Percentiles rank a stretch among this genome's conserved stretches.
Evolutionary conservation across 225 moss, liverwort and hornwort species (phyloP).

Genomic region (Anthoceros angustus): DNA sequence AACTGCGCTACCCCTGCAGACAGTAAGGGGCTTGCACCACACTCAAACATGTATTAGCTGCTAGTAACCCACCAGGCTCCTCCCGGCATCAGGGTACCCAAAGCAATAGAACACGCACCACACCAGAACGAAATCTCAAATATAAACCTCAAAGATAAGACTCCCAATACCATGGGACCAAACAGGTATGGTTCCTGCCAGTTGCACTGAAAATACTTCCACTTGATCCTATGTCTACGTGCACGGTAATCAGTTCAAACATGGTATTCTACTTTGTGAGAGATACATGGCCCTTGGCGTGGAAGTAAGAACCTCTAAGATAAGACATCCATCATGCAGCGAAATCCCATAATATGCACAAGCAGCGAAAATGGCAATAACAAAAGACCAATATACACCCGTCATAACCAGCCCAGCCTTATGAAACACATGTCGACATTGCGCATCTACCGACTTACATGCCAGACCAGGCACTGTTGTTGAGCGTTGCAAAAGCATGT

Average conservation of each 20-base stretch:
- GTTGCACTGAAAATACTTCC: too few relatives aligned
- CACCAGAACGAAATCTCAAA: too few relatives aligned
- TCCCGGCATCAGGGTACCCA: not conserved
- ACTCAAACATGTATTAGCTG: not conserved
- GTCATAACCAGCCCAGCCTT: conserved; percentile 1
- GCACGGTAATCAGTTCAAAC: too few relatives aligned
- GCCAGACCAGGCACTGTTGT: conserved; percentile 5
- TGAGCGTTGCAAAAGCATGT: conserved; percentile 1
- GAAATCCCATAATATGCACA: too few relatives aligned
- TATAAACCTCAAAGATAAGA: too few relatives aligned
- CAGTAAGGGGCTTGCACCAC: conserved; percentile 2
- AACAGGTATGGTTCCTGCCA: too few relatives aligned
- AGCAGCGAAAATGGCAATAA: not conserved
- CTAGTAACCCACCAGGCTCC: not conserved
- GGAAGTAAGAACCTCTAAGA: too few relatives aligned
- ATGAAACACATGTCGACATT: not conserved
- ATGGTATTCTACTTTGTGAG: too few relatives aligned
- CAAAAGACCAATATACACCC: not conserved
- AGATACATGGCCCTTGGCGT: too few relatives aligned
- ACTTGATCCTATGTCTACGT: too few relatives aligned
- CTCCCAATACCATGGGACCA: too few relatives aligned
- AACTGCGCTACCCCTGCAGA: not conserved
- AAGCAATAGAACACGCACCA: not conserved
- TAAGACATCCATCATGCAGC: too few relatives aligned
- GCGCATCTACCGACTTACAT: conserved; percentile 3